Evolutionary conservation across 306 rosid species (phyloP).

Genomic region (Cucurbita maxima): DNA sequence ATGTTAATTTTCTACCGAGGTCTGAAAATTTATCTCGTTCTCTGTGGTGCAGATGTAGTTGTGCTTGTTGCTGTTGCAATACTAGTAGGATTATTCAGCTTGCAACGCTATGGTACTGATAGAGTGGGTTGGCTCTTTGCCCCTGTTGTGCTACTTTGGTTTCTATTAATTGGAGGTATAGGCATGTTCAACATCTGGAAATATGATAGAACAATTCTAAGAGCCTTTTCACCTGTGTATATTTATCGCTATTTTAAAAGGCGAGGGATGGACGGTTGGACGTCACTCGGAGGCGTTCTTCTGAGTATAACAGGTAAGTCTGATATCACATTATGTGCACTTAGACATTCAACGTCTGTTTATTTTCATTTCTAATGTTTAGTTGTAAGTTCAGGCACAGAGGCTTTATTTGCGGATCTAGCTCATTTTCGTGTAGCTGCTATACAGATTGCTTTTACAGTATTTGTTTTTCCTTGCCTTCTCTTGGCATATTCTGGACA

Average conservation of each 20-base stretch:
- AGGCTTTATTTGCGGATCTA: conserved; percentile 93
- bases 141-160: conserved; percentile 91
- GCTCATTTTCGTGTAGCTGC: conserved; percentile 94
- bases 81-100: conserved; percentile 73
- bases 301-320: conserved; percentile 84
- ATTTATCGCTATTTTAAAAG: conserved; percentile 63
- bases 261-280: conserved; percentile 65
- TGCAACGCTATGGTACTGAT: conserved; percentile 94
- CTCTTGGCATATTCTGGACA: conserved; percentile 93
- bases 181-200: conserved; percentile 84
- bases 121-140: conserved; percentile 99
- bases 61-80: conserved; percentile 77
- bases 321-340: not conserved
- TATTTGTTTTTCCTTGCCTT: conserved; percentile 91
- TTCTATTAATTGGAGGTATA: conserved; percentile 83
- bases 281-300: conserved; percentile 92
- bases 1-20: not conserved
- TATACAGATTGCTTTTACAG: conserved; percentile 84
- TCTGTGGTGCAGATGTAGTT: conserved; percentile 45
- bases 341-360: not conserved
- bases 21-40: conserved; percentile 7
- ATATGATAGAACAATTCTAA: conserved; percentile 51
- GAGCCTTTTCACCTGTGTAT: conserved; percentile 74
- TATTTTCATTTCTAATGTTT: not conserved
- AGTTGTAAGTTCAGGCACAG: conserved; percentile 60